Evolutionary conservation across 176 grass and related monocot genomes (phyloP), one percentile per base, ranked within the genome.

Genomic region (Triticum turgidum): DNA sequence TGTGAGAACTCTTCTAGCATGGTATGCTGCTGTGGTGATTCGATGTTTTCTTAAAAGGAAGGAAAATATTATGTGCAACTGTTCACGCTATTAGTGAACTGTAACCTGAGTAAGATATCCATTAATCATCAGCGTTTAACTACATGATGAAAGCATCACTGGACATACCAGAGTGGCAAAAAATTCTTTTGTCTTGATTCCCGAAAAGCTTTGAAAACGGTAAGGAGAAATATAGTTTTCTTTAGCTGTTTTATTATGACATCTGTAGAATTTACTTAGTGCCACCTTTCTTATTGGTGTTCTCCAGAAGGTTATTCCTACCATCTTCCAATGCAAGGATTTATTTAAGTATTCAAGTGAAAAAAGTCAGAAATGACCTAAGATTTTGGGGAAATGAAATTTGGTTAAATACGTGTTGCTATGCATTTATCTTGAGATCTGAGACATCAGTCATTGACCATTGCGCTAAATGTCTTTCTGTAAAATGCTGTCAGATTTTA

Each of bases 341-440:
- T 80, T 61, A 29, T 33, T 7, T 32, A 14, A 56, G 20, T 73
- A n/a, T 71, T 32, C 29, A 49, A 38, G 39, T 8, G 18, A 59
- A 59, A 18, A 7, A 69, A 45, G 69, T 21, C 47, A 1, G n/a
- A 70, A 56, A 25, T 73, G 39, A 41, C 66, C 39, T n/a, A 76
- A 38, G 71, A 83, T 44, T 82, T 35, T 47, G 44, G 4, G 8
- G 47, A 68, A 59, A 59, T 69, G 39, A 88, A 69, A 64, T 12
- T 84, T 38, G 7, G 6, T 84, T 83, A 20, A 52, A 44, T 72
- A 51, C 29, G 5, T 37, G 20, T 30, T 82, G 78, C 35, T 77
- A 44, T 44, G 42, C 52, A 68, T 0, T 77, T 15, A 65, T 82
- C 42, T 77, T 88, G 47, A 59, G 49, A 61, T 61, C 11, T 42